Evolutionary conservation across 805 yeast species (phyloP).

Genomic region (Lipomyces mesembrius): DNA sequence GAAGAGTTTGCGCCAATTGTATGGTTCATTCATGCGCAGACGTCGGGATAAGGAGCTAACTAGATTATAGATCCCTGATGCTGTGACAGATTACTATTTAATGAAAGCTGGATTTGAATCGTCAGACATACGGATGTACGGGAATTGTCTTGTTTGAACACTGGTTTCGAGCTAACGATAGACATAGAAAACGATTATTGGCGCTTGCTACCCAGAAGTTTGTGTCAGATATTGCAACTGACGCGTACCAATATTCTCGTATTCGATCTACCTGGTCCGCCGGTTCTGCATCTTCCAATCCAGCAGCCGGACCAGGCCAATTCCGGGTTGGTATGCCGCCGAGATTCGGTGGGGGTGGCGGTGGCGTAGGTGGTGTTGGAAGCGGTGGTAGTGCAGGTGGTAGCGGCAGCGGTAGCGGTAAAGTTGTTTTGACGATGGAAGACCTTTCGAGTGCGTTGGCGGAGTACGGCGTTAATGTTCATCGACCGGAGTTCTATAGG

Average conservation of each 20-base stretch:
- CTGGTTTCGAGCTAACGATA: constrained; percentile 34
- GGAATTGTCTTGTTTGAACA: constrained; percentile 7
- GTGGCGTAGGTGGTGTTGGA: constrained; percentile 44
- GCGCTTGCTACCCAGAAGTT: constrained; percentile 97
- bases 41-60: not conserved
- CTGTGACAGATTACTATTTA: constrained; percentile 85
- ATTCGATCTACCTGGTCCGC: constrained; percentile 88
- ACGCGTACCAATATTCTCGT: constrained; percentile 93
- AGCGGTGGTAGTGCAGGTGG: constrained; percentile 46
- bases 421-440: constrained; percentile 87
- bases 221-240: constrained; percentile 90
- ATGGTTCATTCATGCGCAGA: constrained; percentile 52
- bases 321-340: constrained; percentile 24
- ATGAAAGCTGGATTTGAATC: constrained; percentile 82
- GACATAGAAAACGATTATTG: constrained; percentile 63
- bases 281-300: constrained; percentile 63
- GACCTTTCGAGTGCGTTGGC: constrained; percentile 90
- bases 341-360: constrained; percentile 64
- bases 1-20: constrained; percentile 94
- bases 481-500: constrained; percentile 93
- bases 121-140: constrained; percentile 65
- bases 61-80: constrained; percentile 58
- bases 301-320: constrained; percentile 57
- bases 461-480: constrained; percentile 88
- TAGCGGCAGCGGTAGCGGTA: constrained; percentile 54